phyloP scores from a whole-genome alignment of 495 filamentous ascomycete genomes.

The Talaromyces stipitatus region DNA sequence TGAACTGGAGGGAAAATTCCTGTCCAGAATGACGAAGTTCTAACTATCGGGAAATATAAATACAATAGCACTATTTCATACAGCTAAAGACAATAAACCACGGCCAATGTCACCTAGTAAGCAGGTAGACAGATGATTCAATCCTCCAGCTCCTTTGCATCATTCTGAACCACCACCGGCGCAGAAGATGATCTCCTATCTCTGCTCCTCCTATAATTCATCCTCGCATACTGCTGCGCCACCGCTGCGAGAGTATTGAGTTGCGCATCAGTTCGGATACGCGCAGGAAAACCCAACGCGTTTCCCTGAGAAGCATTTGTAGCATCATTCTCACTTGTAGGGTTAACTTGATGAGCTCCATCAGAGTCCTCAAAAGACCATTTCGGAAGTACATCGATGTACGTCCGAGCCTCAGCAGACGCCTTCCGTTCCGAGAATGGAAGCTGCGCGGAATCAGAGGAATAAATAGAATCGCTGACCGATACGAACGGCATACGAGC shows the following conservation, averaged over 20 bases:
- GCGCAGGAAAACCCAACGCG: neutral
- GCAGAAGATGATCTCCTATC: neutral
- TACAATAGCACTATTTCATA: neutral
- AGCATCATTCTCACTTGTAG: neutral
- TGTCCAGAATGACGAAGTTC: neutral
- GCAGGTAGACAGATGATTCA: neutral
- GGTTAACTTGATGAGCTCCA: neutral
- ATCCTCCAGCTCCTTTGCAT: neutral
- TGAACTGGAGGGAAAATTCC: neutral
- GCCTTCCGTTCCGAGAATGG: neutral
- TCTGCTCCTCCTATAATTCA: neutral
- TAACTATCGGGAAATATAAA: neutral
- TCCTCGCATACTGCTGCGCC: neutral
- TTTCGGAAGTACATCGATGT: neutral
- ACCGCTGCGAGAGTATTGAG: neutral
- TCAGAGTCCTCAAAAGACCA: neutral
- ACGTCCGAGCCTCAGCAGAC: neutral
- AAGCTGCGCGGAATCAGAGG: neutral
- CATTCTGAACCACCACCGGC: neutral
- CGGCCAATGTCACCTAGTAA: neutral
- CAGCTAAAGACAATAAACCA: neutral
- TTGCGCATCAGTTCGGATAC: neutral
- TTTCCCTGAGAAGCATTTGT: too few relatives aligned
- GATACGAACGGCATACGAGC: constrained; percentile 4
- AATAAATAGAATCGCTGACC: constrained; percentile 8